Conservation (phyloP, 2,329 filamentous ascomycete species). For the Penicillium griseofulvum region DNA sequence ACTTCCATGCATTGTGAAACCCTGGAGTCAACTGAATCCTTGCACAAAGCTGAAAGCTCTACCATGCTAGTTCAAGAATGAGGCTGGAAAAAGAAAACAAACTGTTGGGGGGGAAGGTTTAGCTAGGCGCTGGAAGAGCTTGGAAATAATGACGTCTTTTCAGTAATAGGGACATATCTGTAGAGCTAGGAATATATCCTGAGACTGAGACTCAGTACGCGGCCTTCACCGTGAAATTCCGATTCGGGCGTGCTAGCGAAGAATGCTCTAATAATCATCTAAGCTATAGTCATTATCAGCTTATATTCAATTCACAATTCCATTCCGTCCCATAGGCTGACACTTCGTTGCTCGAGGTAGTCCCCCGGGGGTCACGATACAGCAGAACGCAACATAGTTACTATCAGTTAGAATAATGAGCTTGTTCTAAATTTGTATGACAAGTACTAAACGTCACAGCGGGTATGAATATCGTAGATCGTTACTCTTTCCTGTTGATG, state of each 20-base stretch:
- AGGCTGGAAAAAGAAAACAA: neutral
- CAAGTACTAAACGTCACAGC: neutral
- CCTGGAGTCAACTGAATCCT: neutral
- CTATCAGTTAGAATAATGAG: neutral
- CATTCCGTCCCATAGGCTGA: conserved; percentile 5
- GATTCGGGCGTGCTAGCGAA: conserved; percentile 12
- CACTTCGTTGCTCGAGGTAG: neutral
- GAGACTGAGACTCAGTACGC: neutral
- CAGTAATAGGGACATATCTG: neutral
- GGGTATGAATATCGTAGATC: neutral
- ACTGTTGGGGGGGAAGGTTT: too few species aligned
- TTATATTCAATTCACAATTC: conserved; percentile 6
- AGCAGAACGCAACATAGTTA: neutral
- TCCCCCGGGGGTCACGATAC: conserved; percentile 1
- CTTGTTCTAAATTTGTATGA: neutral
- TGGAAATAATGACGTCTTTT: neutral
- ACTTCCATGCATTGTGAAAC: conserved; percentile 20
- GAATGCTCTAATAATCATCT: neutral
- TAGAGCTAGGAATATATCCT: neutral
- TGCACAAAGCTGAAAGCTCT: neutral
- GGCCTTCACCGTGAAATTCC: conserved; percentile 10
- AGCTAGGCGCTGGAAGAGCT: neutral
- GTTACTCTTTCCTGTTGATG: neutral
- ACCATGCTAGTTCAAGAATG: neutral
- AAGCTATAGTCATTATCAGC: conserved; percentile 11